phyloP scores from a whole-genome alignment of 768 basidiomycete species.

The Hemileccinum impolitum region DNA sequence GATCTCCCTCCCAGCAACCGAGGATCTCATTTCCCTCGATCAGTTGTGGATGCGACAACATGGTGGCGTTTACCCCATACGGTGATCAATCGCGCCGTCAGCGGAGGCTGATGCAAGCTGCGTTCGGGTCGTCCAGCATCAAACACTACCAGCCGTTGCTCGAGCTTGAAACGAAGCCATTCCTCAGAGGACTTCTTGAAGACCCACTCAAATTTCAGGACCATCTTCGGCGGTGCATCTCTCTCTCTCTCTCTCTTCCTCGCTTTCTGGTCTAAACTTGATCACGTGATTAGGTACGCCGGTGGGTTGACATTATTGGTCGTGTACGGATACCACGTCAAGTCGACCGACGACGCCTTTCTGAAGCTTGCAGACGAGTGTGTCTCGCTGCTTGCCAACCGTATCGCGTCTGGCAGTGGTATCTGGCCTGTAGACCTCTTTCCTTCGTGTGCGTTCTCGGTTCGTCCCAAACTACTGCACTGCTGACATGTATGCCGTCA shows the following conservation, averaged over 20 bases:
- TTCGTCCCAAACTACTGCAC: no score
- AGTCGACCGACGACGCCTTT: constrained; percentile 38
- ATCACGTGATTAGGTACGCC: constrained; percentile 37
- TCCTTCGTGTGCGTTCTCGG: constrained; percentile 28
- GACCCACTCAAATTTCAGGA: constrained; percentile 34
- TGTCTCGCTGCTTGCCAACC: constrained; percentile 40
- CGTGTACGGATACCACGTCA: constrained; percentile 57
- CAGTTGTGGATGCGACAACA: constrained; percentile 61
- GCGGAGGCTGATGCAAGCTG: constrained; percentile 63
- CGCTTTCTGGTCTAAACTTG: constrained; percentile 14
- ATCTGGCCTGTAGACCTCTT: constrained; percentile 43
- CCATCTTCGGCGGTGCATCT: constrained; percentile 33
- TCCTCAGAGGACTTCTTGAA: constrained; percentile 54
- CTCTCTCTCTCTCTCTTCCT: background rate
- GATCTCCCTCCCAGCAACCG: background rate
- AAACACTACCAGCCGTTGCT: constrained; percentile 57
- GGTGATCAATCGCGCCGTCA: constrained; percentile 61
- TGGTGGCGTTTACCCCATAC: constrained; percentile 69
- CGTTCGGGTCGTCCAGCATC: constrained; percentile 52
- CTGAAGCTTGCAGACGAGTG: constrained; percentile 42
- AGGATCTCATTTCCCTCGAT: constrained; percentile 9
- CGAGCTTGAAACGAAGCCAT: constrained; percentile 51
- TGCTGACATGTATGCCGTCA: constrained; percentile 5
- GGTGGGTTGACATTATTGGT: constrained; percentile 55
- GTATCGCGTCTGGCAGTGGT: constrained; percentile 41